Evolutionary conservation across 1,284 basidiomycete genomes (phyloP).

Genomic region (Puccinia polysora): DNA sequence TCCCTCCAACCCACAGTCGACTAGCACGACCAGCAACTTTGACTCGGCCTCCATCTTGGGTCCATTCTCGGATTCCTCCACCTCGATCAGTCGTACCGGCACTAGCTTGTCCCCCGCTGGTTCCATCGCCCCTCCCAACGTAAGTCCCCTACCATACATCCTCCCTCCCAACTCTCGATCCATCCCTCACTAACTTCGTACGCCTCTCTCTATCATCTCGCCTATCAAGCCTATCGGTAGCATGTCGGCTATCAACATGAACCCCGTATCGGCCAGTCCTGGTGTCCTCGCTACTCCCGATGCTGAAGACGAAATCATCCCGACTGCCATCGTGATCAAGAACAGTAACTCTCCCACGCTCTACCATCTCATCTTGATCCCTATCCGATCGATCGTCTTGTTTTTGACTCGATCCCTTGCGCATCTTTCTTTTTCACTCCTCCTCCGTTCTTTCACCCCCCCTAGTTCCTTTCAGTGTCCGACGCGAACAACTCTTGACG

Average conservation of each 20-base stretch:
- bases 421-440: too few species aligned
- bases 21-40: neutral
- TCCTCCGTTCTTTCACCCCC: neutral
- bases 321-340: conserved; percentile 98
- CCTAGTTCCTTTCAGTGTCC: conserved; percentile 38
- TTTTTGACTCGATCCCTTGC: conserved; percentile 1
- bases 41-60: neutral
- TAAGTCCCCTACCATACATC: neutral
- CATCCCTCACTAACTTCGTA: too few species aligned
- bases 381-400: conserved; percentile 62
- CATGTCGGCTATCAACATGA: conserved; percentile 5
- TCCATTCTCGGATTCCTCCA: conserved; percentile 1
- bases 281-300: conserved; percentile 46
- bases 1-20: too few species aligned
- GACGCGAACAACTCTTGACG: conserved; percentile 30
- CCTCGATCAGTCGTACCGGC: conserved; percentile 14
- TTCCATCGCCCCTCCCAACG: conserved; percentile 8
- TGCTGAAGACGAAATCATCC: conserved; percentile 86
- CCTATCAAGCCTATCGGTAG: neutral
- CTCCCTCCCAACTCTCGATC: neutral
- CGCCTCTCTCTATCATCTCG: neutral
- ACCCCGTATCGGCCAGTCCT: conserved; percentile 3
- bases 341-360: conserved; percentile 12
- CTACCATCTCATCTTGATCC: conserved; percentile 70
- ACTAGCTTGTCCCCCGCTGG: conserved; percentile 18